Percentiles rank a stretch among this genome's conserved stretches.
These are phyloP conservation scores for Iberis amara DNA, from an alignment of 441 rosid genomes.

Conservation along the genomic window DNA sequence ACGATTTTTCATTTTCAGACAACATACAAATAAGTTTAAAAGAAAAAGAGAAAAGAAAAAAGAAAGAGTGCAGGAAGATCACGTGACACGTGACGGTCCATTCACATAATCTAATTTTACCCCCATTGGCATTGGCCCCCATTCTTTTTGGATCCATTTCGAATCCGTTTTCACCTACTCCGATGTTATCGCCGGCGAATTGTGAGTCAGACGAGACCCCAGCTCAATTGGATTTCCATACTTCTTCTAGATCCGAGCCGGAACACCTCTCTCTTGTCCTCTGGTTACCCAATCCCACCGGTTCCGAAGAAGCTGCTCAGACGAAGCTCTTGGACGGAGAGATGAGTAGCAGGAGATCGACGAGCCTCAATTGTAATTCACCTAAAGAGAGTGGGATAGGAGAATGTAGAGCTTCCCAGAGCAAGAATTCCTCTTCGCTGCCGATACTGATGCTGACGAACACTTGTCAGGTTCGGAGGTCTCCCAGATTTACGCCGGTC, in stretches of 20 bases:
- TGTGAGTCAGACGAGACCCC: constrained; percentile 15
- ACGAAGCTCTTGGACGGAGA: constrained; percentile 8
- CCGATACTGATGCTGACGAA: no score
- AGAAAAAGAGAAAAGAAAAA: no score
- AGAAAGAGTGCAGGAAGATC: background rate
- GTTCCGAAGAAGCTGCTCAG: constrained; percentile 8
- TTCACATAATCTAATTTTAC: background rate
- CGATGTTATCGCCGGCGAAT: constrained; percentile 26
- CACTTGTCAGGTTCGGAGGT: no score
- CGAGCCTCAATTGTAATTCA: constrained; percentile 18
- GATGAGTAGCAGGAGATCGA: constrained; percentile 25
- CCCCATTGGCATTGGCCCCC: background rate
- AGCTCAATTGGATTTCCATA: background rate
- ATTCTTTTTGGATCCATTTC: constrained; percentile 1
- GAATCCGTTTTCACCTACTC: background rate
- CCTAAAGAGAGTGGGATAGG: background rate
- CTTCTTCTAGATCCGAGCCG: constrained; percentile 16
- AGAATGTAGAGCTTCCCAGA: background rate
- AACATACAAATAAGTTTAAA: no score
- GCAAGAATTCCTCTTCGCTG: no score
- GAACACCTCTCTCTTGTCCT: constrained; percentile 22
- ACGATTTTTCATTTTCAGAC: no score
- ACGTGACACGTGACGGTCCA: background rate
- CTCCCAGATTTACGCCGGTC: background rate
- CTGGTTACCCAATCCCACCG: constrained; percentile 5